phyloP scores from a whole-genome alignment of 129 eudicot genomes.

The Flaveria bidentis region DNA sequence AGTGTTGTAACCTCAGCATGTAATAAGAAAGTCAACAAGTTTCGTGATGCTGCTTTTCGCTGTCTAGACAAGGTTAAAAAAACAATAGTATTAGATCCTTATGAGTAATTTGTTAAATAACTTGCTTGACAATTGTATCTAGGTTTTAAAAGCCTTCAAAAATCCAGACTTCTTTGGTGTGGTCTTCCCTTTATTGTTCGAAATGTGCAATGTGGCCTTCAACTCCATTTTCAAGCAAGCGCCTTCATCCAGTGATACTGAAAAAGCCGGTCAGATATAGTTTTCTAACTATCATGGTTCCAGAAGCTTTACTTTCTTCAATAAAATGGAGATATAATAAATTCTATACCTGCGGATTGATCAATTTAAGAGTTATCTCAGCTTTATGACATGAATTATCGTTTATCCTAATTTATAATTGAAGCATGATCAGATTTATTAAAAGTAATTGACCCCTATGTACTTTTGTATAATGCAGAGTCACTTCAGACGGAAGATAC shows the following conservation, averaged over 20 bases:
- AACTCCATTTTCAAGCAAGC: constrained; percentile 41
- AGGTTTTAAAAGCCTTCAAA: constrained; percentile 81
- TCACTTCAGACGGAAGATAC: constrained; percentile 43
- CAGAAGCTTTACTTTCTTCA: not conserved
- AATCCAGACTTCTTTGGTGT: constrained; percentile 69
- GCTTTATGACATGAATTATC: not conserved
- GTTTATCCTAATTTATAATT: not conserved
- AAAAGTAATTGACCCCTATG: constrained; percentile 7
- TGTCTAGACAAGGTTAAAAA: constrained; percentile 76
- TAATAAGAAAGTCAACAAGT: constrained; percentile 67
- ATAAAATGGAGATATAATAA: not conserved
- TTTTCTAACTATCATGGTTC: not conserved
- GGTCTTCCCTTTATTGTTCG: constrained; percentile 66
- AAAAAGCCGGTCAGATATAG: constrained; percentile 54
- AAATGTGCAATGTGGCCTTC: constrained; percentile 54
- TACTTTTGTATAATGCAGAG: constrained; percentile 45
- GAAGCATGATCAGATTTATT: constrained; percentile 14
- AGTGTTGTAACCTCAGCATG: constrained; percentile 70
- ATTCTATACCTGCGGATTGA: not conserved
- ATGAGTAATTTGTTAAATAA: constrained; percentile 22
- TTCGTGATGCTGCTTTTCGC: constrained; percentile 82
- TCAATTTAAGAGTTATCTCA: not conserved
- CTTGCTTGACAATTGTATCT: constrained; percentile 23
- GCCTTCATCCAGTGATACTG: constrained; percentile 42
- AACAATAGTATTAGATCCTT: not conserved